Evolutionary conservation across 495 filamentous ascomycete species (phyloP), one percentile per base, ranked within the genome.

Genomic region (Podospora pseudocomata): DNA sequence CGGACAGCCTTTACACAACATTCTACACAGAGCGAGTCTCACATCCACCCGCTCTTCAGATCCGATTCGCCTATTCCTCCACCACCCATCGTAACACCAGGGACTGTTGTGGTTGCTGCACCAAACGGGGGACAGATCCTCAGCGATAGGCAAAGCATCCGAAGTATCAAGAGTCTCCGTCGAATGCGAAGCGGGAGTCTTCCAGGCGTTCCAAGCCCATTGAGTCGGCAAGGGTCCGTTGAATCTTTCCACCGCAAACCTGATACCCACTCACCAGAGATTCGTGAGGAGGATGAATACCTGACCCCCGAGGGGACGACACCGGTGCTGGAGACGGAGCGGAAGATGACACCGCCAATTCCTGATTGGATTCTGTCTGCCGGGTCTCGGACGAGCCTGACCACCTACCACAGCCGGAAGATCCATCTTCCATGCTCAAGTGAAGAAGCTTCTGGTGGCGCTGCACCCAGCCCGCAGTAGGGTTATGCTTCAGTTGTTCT

Each of bases 41-140:
- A 94, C 73, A 95, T 96, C 67, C 92, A 96, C 73, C 92, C 92
- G 1, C 84, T 96, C 13, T 95, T 96, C 79, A 86, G 92, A 65
- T 88, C 88, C 1, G 89, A 88, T 70, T 92, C 88, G 57, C 90
- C 91, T 0, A 86, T 82, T 0, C 90, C 90, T 11, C 89, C 90
- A 13, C 89, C 90, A 15, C 89, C 91, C 0, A 83, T 85, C 6
- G 84, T 86, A 0, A 89, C 88, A 0, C 85, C 88, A 0, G 89
- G 89, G 0, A 96, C 91, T 0, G 80, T 88, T 23, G 87, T 96
- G 49, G 83, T 86, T 6, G 92, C 90, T 9, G 87, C 89, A 1
- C 91, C 91, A 2, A 84, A 87, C 30, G 89, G 88, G 0, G 91
- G 90, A 0, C 86, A 88, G 73, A 81, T 87, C 16, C 88, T 93